Evolutionary conservation across 1,139 yeast genomes (phyloP).

Genomic region (Zygosaccharomyces sapae): DNA sequence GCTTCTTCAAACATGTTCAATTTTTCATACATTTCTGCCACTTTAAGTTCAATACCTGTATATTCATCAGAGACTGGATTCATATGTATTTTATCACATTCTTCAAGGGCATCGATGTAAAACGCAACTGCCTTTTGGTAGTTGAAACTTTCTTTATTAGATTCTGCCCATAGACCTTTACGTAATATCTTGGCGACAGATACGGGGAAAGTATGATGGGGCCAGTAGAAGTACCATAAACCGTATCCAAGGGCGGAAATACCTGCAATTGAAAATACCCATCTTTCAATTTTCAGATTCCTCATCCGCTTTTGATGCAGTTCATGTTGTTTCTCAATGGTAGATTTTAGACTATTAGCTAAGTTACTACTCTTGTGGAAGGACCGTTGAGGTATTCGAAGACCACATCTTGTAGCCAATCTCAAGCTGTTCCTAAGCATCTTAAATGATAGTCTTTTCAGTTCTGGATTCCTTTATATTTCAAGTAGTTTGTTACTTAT

Average conservation of each 20-base stretch:
- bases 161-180: slow-evolving; percentile 80
- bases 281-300: slow-evolving; percentile 10
- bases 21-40: slow-evolving; percentile 81
- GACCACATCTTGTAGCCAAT: background rate
- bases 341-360: slow-evolving; percentile 44
- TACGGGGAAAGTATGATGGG: slow-evolving; percentile 50
- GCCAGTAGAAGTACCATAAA: slow-evolving; percentile 57
- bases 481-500: background rate
- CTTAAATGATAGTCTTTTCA: background rate
- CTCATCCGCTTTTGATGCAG: slow-evolving; percentile 3
- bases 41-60: slow-evolving; percentile 81
- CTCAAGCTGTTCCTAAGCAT: slow-evolving; percentile 1
- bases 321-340: slow-evolving; percentile 17
- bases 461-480: background rate
- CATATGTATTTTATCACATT: slow-evolving; percentile 46
- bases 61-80: slow-evolving; percentile 61
- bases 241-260: slow-evolving; percentile 38
- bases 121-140: slow-evolving; percentile 62
- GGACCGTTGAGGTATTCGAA: slow-evolving; percentile 2
- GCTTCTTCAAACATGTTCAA: slow-evolving; percentile 61
- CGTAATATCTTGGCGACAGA: slow-evolving; percentile 60
- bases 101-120: slow-evolving; percentile 54
- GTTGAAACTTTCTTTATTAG: slow-evolving; percentile 57
- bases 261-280: slow-evolving; percentile 30
- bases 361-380: slow-evolving; percentile 5